Evolutionary conservation across 345 rosid species (phyloP), one percentile per base, ranked within the genome.

Genomic region (Brassica carinata): DNA sequence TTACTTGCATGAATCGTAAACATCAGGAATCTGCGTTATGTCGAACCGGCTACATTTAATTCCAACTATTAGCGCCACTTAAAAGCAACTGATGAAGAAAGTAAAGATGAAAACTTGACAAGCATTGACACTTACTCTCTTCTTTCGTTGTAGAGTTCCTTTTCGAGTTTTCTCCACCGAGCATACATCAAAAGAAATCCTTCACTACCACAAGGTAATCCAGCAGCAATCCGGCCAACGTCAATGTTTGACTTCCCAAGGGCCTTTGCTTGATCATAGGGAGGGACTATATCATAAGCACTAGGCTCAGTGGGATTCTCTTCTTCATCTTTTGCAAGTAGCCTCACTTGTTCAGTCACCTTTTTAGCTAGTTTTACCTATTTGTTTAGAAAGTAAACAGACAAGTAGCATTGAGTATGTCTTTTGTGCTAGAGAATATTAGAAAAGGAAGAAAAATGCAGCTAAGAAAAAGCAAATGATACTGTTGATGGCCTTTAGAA

Each of bases 1-100:
- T 91, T 88, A 96, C 99, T 96, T 96, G 99, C 98, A 94, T 15
- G 99, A 96, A 89, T 96, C 99, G 67, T 96, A 96, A 83, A 96
- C 93, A 87, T 96, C 99, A 55, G 99, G 98, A 85, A 96, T 94
- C 84, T 96, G 99, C 2, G 99, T 94, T 77, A 94, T 87, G 80
- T 96, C 98, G 85, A 90, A 96, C 71, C 97, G 94, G 53, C 99
- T 96, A 91, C 90, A 90, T 34, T 63, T 36, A 74, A 86, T 79
- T 70, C 19, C 64, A 81, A 80, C 19, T 18, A 45, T 84, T 48
- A 87, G 80, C 61, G 55, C 68, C 67, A 51, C 4, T 43, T 2
- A 40, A 53, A 14, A 63, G 72, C 59, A 63, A 18, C 19, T 30
- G 51, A 29, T 19, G 19, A 30, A 67, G 34, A 67, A 30, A 66